Percentiles rank a stretch among this genome's conserved stretches.
These are phyloP conservation scores for Thermoascus crustaceus DNA, from an alignment of 2,329 filamentous ascomycete genomes.

Conservation along the genomic window DNA sequence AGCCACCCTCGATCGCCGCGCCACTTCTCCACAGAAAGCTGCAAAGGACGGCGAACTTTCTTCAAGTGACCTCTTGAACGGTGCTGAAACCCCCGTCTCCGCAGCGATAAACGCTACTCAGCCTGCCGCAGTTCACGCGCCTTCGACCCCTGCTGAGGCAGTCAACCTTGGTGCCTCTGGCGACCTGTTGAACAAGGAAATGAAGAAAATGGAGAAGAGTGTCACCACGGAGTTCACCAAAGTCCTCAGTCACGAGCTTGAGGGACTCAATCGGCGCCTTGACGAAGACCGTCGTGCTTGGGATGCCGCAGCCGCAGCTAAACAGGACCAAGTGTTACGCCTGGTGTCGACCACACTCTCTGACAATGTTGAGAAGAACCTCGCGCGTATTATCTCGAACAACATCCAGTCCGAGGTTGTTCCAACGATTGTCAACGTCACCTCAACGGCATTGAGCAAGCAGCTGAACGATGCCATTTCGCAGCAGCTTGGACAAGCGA, in stretches of 20 bases:
- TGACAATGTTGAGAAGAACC: constrained; percentile 65
- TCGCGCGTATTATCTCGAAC: constrained; percentile 66
- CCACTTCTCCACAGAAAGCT: constrained; percentile 7
- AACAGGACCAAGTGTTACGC: constrained; percentile 61
- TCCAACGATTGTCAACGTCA: constrained; percentile 62
- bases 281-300: constrained; percentile 61
- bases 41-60: constrained; percentile 5
- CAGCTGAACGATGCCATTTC: constrained; percentile 62
- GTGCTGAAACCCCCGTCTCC: neutral
- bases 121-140: constrained; percentile 1
- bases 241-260: constrained; percentile 43
- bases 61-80: neutral
- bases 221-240: constrained; percentile 44
- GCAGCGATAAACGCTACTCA: constrained; percentile 5
- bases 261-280: constrained; percentile 51
- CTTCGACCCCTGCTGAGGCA: constrained; percentile 14
- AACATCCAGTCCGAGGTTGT: constrained; percentile 69
- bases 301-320: constrained; percentile 55
- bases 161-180: constrained; percentile 39
- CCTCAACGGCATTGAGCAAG: constrained; percentile 60
- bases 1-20: constrained; percentile 6
- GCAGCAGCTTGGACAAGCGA: constrained; percentile 54
- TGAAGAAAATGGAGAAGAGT: constrained; percentile 45
- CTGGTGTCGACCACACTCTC: constrained; percentile 60
- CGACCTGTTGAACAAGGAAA: constrained; percentile 53